Evolutionary conservation across 192 early-diverging fungal genomes (phyloP).

Genomic region (Rhizophagus sp.): DNA sequence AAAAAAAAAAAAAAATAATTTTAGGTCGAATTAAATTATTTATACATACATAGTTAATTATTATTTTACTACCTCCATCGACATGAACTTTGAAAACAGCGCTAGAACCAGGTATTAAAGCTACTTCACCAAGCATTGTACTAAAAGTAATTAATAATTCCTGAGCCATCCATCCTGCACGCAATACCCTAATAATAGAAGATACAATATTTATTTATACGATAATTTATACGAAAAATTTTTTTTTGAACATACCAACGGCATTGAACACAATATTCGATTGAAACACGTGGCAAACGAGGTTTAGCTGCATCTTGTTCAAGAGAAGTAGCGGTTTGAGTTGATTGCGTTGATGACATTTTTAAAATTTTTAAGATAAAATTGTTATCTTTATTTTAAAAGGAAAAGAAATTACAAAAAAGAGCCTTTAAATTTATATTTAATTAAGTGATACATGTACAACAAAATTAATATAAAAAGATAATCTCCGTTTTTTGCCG

Average conservation of each 20-base stretch:
- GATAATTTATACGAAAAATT: not conserved
- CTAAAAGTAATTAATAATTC: conserved; percentile 70
- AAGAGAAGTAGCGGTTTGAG: not conserved
- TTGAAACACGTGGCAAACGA: conserved; percentile 42
- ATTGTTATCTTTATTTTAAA: not conserved
- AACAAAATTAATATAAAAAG: too few relatives aligned
- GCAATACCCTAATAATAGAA: conserved; percentile 34
- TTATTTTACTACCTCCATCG: conserved; percentile 46
- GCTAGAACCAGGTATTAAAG: conserved; percentile 59
- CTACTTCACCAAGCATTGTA: conserved; percentile 63
- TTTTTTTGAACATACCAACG: conserved; percentile 35
- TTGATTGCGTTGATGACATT: not conserved
- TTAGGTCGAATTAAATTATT: not conserved
- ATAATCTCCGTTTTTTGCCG: too few relatives aligned
- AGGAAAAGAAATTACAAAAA: too few relatives aligned
- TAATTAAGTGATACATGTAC: too few relatives aligned
- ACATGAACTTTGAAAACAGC: conserved; percentile 53
- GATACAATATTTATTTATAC: not conserved
- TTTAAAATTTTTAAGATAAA: not conserved
- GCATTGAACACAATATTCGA: conserved; percentile 47
- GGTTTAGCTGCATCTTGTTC: conserved; percentile 28
- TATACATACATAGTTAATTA: conserved; percentile 32
- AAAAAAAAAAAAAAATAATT: not conserved
- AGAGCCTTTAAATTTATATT: too few relatives aligned
- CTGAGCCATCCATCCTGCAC: conserved; percentile 69